phyloP scores from a whole-genome alignment of 2,329 filamentous ascomycete species.

The Pseudocercospora cruenta region DNA sequence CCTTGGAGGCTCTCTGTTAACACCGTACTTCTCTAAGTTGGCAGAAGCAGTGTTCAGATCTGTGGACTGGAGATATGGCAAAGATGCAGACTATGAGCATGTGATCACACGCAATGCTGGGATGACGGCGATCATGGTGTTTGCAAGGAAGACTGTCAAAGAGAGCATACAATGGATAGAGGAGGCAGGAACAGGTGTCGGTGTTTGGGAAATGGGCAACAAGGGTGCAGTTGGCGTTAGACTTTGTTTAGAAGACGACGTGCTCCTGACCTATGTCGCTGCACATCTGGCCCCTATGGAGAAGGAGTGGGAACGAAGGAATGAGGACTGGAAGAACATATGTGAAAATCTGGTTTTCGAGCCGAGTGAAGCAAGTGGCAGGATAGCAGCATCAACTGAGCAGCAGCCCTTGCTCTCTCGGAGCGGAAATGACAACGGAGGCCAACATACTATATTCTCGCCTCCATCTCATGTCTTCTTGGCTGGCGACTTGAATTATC shows the following conservation, averaged over 20 bases:
- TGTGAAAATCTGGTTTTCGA: conserved; percentile 77
- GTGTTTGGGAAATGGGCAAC: conserved; percentile 86
- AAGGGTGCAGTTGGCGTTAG: conserved; percentile 88
- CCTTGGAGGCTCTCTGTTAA: conserved; percentile 78
- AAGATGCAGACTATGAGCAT: conserved; percentile 66
- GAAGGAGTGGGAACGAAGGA: conserved; percentile 72
- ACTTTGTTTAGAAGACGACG: conserved; percentile 60
- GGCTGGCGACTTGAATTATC: conserved; percentile 92
- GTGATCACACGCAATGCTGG: conserved; percentile 76
- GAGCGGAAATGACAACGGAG: not conserved
- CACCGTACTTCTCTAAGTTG: conserved; percentile 74
- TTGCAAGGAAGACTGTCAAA: conserved; percentile 66
- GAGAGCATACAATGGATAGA: conserved; percentile 67
- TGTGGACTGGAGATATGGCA: conserved; percentile 60
- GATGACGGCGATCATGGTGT: conserved; percentile 88
- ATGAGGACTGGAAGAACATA: conserved; percentile 86
- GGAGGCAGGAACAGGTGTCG: conserved; percentile 82
- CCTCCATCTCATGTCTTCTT: conserved; percentile 79
- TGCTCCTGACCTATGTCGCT: conserved; percentile 78
- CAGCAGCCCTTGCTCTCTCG: conserved; percentile 22
- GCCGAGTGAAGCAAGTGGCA: conserved; percentile 12
- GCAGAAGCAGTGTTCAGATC: conserved; percentile 62
- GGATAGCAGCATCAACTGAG: conserved; percentile 30
- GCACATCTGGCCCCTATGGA: conserved; percentile 91
- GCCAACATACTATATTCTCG: conserved; percentile 63